phyloP scores from a whole-genome alignment of 371 early-diverging fungal species.

The Chytridium lagenaria region DNA sequence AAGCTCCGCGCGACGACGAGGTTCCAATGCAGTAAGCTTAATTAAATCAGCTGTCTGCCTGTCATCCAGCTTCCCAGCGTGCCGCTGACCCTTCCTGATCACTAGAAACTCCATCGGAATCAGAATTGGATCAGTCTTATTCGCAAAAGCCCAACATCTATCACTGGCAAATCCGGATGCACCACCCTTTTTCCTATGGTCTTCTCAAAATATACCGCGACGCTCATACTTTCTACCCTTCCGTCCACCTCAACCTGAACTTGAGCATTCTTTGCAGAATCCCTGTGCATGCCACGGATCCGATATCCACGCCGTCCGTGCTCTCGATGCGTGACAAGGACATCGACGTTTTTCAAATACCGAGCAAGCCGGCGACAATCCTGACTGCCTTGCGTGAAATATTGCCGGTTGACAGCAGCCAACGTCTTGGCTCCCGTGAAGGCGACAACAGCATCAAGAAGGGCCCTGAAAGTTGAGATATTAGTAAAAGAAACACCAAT shows the following conservation, averaged over 20 bases:
- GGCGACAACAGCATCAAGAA: too few relatives aligned
- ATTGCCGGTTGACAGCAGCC: conserved; percentile 10
- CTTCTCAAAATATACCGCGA: conserved; percentile 38
- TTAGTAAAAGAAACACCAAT: too few relatives aligned
- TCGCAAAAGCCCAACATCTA: conserved; percentile 24
- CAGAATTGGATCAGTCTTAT: conserved; percentile 29
- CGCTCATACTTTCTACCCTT: conserved; percentile 20
- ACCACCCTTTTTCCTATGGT: conserved; percentile 28
- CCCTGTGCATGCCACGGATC: conserved; percentile 24
- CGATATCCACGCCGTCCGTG: conserved; percentile 33
- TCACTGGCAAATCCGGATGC: conserved; percentile 46
- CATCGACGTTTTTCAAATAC: conserved; percentile 29
- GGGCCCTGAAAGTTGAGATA: too few relatives aligned
- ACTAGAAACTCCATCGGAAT: conserved; percentile 51
- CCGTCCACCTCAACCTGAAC: conserved; percentile 8
- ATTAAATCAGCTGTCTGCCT: conserved; percentile 35
- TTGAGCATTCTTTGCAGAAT: conserved; percentile 17
- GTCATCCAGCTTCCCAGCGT: conserved; percentile 35
- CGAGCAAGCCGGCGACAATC: conserved; percentile 24
- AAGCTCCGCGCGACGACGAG: conserved; percentile 17
- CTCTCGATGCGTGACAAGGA: conserved; percentile 32
- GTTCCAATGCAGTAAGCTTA: conserved; percentile 33
- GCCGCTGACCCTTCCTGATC: conserved; percentile 32
- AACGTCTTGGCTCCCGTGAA: conserved; percentile 13
- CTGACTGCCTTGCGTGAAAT: conserved; percentile 2